phyloP scores from a whole-genome alignment of 345 rosid species.

The Toxicodendron radicans region DNA sequence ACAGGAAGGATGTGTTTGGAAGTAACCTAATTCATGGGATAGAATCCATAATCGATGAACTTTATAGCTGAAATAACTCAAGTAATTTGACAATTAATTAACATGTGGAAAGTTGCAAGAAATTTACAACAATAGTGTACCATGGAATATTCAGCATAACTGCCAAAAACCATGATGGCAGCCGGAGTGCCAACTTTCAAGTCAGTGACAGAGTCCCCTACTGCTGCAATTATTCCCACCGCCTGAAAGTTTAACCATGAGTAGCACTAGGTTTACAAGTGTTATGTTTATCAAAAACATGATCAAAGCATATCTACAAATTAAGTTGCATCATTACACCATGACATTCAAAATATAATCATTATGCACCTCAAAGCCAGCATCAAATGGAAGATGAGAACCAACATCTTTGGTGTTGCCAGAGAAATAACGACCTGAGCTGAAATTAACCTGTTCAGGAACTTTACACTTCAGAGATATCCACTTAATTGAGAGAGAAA shows the following conservation, averaged over 20 bases:
- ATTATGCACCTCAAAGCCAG: slow-evolving; percentile 83
- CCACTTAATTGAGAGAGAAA: neutral
- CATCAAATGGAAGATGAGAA: slow-evolving; percentile 86
- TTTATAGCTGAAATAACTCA: neutral
- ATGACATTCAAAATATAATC: neutral
- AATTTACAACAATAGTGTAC: slow-evolving; percentile 36
- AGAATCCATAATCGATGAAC: slow-evolving; percentile 17
- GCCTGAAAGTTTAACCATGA: slow-evolving; percentile 45
- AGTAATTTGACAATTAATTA: neutral
- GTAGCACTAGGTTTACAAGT: neutral
- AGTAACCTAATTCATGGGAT: slow-evolving; percentile 47
- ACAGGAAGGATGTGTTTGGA: slow-evolving; percentile 82
- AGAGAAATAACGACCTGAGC: slow-evolving; percentile 87
- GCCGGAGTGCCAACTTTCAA: slow-evolving; percentile 90
- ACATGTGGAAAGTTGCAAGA: neutral
- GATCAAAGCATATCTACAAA: slow-evolving; percentile 20
- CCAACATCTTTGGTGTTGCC: slow-evolving; percentile 38
- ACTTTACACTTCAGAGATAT: slow-evolving; percentile 1
- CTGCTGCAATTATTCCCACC: slow-evolving; percentile 86
- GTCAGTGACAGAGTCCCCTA: slow-evolving; percentile 72
- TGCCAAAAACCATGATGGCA: slow-evolving; percentile 85
- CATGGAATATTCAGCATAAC: slow-evolving; percentile 76
- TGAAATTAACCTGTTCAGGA: slow-evolving; percentile 77
- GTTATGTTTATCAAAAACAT: neutral
- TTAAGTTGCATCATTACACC: slow-evolving; percentile 7